phyloP scores from a whole-genome alignment of 2,329 filamentous ascomycete species.

The Amauroascus verrucosus region DNA sequence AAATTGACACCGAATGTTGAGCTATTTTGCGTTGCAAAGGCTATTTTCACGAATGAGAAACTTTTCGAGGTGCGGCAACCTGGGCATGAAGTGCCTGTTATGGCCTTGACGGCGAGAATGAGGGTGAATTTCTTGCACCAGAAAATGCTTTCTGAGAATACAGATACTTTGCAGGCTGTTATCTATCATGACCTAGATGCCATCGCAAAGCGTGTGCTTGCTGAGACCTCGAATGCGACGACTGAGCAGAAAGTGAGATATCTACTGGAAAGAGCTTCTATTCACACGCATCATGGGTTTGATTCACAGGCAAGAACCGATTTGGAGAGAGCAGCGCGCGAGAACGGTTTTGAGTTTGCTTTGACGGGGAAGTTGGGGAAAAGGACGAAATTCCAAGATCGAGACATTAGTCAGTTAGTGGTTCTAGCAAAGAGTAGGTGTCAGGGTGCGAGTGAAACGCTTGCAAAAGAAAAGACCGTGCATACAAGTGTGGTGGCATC shows the following conservation, averaged over 20 bases:
- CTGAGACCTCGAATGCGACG: constrained; percentile 13
- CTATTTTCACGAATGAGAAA: constrained; percentile 42
- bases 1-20: constrained; percentile 73
- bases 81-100: constrained; percentile 29
- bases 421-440: constrained; percentile 67
- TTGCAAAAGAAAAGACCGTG: background rate
- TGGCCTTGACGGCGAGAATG: constrained; percentile 52
- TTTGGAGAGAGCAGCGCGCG: constrained; percentile 55
- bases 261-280: constrained; percentile 68
- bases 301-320: constrained; percentile 64
- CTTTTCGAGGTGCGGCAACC: constrained; percentile 20
- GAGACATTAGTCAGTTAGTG: constrained; percentile 67
- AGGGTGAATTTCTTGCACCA: constrained; percentile 66
- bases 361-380: constrained; percentile 78
- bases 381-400: constrained; percentile 37
- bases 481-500: constrained; percentile 16
- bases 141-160: constrained; percentile 53
- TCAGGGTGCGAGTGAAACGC: constrained; percentile 24
- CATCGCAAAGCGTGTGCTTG: background rate
- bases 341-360: constrained; percentile 66
- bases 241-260: constrained; percentile 44
- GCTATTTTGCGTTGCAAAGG: constrained; percentile 66
- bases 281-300: constrained; percentile 73
- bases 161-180: constrained; percentile 41
- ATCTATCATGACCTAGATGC: constrained; percentile 22